Evolutionary conservation across 306 rosid species (phyloP).

Genomic region (Cucurbita maxima): DNA sequence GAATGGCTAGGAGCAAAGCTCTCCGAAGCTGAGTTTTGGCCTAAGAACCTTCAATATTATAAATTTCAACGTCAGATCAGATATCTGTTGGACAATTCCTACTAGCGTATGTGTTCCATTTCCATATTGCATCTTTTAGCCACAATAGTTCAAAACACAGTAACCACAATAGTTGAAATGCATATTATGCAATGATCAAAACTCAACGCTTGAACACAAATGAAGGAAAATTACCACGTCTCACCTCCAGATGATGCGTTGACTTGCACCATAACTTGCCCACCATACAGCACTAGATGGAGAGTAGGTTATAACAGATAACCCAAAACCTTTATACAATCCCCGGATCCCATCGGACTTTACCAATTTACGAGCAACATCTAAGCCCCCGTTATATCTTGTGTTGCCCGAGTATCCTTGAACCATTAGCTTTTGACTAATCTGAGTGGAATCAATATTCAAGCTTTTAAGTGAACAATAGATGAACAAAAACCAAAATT

Average conservation of each 20-base stretch:
- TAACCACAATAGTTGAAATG: neutral
- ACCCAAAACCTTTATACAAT: constrained; percentile 78
- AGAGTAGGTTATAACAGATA: constrained; percentile 78
- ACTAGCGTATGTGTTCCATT: neutral
- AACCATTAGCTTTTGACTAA: constrained; percentile 89
- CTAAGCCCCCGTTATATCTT: constrained; percentile 70
- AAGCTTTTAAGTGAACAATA: neutral
- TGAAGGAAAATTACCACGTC: constrained; percentile 26
- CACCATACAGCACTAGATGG: constrained; percentile 98
- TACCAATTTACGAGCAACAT: constrained; percentile 61
- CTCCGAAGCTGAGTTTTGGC: constrained; percentile 10
- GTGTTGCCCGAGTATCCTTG: constrained; percentile 83
- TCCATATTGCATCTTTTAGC: neutral
- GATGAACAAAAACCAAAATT: constrained; percentile 1
- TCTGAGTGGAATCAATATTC: constrained; percentile 21
- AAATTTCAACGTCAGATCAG: neutral
- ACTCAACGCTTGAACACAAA: neutral
- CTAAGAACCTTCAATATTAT: constrained; percentile 29
- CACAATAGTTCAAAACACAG: neutral
- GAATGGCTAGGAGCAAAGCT: constrained; percentile 29
- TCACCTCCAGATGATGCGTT: constrained; percentile 88
- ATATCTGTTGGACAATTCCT: neutral
- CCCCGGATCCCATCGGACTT: constrained; percentile 60
- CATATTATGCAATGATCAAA: too few relatives aligned
- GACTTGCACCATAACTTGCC: constrained; percentile 93